phyloP scores from a whole-genome alignment of 2,329 filamentous ascomycete genomes.

The Fusarium begoniae region DNA sequence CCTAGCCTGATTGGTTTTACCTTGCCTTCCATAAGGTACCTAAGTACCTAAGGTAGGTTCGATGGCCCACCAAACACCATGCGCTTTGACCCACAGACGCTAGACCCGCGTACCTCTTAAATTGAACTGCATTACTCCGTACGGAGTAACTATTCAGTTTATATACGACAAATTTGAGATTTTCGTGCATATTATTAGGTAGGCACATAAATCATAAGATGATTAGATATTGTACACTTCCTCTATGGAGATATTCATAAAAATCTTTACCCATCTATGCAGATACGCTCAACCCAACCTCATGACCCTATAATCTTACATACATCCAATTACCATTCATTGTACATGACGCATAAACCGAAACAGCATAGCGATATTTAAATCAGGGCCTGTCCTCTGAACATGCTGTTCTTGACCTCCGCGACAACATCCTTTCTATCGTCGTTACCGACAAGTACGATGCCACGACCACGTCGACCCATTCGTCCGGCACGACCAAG shows the following conservation, averaged over 20 bases:
- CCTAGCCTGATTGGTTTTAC: not conserved
- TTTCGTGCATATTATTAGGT: not conserved
- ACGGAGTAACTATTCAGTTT: not conserved
- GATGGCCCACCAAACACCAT: slow-evolving; percentile 28
- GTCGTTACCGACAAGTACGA: slow-evolving; percentile 89
- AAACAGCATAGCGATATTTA: slow-evolving; percentile 48
- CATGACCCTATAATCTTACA: slow-evolving; percentile 19
- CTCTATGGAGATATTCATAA: slow-evolving; percentile 23
- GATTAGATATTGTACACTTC: not conserved
- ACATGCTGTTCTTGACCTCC: slow-evolving; percentile 92
- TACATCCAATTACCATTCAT: slow-evolving; percentile 30
- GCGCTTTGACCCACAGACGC: slow-evolving; percentile 24
- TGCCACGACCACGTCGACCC: slow-evolving; percentile 86
- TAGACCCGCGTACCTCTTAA: not conserved
- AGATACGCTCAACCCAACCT: slow-evolving; percentile 6
- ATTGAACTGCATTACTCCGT: not conserved
- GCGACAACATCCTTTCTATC: slow-evolving; percentile 90
- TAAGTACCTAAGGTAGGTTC: not conserved
- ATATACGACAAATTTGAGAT: too few species aligned
- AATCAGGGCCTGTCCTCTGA: slow-evolving; percentile 80
- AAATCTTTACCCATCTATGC: slow-evolving; percentile 1
- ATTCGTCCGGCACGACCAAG: slow-evolving; percentile 92
- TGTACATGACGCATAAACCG: slow-evolving; percentile 30
- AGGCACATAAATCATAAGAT: not conserved
- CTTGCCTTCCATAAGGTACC: not conserved